These are phyloP conservation scores for Candida ulmi DNA, from an alignment of 805 yeast species.

Conservation along the genomic window DNA sequence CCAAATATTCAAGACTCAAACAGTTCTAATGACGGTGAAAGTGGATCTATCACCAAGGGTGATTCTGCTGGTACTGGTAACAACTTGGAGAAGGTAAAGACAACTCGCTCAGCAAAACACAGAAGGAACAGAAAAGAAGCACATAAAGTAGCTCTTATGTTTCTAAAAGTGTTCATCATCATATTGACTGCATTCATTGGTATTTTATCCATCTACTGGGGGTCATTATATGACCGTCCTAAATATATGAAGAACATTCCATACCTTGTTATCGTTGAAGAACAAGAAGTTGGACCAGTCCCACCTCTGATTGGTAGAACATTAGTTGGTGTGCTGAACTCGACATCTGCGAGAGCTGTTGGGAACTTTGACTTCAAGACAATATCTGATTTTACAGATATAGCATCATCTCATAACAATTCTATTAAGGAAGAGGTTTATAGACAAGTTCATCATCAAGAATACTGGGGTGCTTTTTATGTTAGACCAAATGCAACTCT, in stretches of 20 bases:
- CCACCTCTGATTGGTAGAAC: conserved; percentile 17
- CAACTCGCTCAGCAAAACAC: conserved; percentile 9
- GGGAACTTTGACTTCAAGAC: conserved; percentile 26
- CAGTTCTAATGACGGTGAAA: background rate
- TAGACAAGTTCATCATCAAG: conserved; percentile 41
- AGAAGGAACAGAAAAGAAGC: conserved; percentile 6
- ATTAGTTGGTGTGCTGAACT: conserved; percentile 1
- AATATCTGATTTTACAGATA: conserved; percentile 16
- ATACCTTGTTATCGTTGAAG: conserved; percentile 24
- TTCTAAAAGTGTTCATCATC: conserved; percentile 14
- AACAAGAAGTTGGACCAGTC: conserved; percentile 6
- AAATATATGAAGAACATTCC: conserved; percentile 17
- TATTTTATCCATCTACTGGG: conserved; percentile 27
- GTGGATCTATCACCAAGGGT: background rate
- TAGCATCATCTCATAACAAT: conserved; percentile 13
- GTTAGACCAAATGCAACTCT: conserved; percentile 42
- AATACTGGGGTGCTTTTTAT: conserved; percentile 58
- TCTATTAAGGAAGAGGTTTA: conserved; percentile 30
- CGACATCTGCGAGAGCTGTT: conserved; percentile 4
- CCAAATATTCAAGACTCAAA: background rate
- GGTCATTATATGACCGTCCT: conserved; percentile 22
- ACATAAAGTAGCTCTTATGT: conserved; percentile 10
- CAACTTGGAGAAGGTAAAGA: background rate
- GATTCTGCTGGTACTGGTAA: background rate
- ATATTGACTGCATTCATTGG: conserved; percentile 19